phyloP scores from a whole-genome alignment of 768 basidiomycete genomes.

The Lepiota brunneoincarnata region DNA sequence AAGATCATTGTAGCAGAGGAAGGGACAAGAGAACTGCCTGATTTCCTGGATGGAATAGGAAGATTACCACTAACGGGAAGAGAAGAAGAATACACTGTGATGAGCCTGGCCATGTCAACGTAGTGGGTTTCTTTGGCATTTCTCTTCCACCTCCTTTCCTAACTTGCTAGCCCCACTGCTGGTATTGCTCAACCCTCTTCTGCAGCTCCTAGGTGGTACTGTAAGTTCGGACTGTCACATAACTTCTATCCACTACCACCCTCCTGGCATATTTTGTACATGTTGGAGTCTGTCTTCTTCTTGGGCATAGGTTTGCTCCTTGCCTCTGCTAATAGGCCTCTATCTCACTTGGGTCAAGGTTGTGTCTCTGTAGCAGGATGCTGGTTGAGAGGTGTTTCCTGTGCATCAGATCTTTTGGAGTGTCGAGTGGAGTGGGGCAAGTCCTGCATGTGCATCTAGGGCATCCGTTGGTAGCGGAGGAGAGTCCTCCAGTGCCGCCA shows the following conservation, averaged over 20 bases:
- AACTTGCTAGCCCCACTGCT: constrained; percentile 14
- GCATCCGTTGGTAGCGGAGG: no score
- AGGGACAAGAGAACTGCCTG: no score
- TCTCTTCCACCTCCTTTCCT: not conserved
- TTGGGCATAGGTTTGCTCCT: constrained; percentile 8
- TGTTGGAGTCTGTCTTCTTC: not conserved
- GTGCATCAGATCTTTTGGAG: no score
- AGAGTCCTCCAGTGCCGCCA: no score
- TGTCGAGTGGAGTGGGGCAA: no score
- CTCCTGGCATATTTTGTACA: constrained; percentile 6
- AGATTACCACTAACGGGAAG: no score
- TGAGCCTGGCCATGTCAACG: no score
- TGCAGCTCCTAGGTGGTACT: constrained; percentile 16
- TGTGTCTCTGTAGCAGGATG: constrained; percentile 6
- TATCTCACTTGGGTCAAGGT: constrained; percentile 4
- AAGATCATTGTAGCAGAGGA: no score
- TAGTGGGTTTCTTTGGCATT: constrained; percentile 8
- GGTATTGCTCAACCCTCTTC: constrained; percentile 20
- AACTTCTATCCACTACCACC: not conserved
- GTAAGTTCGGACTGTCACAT: constrained; percentile 3
- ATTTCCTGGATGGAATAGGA: no score
- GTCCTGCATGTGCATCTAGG: no score
- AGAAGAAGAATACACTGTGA: no score
- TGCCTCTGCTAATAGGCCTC: constrained; percentile 7
- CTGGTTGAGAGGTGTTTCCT: constrained; percentile 6